Evolutionary conservation across 1,284 basidiomycete genomes (phyloP).

Genomic region (Pseudozyma thailandica): DNA sequence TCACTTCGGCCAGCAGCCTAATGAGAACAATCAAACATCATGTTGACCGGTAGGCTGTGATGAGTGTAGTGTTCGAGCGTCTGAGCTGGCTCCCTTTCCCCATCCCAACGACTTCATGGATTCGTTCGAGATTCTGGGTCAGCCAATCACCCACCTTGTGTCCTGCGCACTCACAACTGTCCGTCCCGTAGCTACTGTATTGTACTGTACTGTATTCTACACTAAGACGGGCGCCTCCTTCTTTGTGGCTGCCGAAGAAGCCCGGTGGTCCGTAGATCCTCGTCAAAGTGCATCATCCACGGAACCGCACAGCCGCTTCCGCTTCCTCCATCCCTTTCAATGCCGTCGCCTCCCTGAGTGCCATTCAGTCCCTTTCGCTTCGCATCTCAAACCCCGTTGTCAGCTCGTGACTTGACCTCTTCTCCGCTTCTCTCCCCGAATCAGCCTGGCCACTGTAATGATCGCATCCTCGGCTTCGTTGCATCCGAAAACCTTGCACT

Average conservation of each 20-base stretch:
- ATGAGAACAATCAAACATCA: too few relatives aligned
- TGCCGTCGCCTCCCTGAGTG: too few relatives aligned
- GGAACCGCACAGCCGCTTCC: conserved; percentile 28
- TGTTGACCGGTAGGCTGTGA: too few relatives aligned
- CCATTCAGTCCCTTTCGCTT: too few relatives aligned
- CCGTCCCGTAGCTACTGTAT: not conserved
- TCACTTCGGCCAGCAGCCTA: conserved; percentile 2
- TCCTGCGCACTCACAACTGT: not conserved
- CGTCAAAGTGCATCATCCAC: conserved; percentile 1
- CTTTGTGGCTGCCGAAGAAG: conserved; percentile 15
- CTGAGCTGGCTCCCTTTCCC: too few relatives aligned
- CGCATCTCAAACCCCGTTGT: not conserved
- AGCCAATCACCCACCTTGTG: too few relatives aligned
- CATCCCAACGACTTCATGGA: too few relatives aligned
- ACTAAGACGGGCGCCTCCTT: not conserved
- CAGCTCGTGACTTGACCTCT: not conserved
- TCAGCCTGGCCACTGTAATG: not conserved
- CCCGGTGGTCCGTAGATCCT: conserved; percentile 19
- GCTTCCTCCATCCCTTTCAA: not conserved
- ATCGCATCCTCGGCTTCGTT: not conserved
- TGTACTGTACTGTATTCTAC: not conserved
- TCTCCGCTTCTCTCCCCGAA: not conserved
- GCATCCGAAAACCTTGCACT: not conserved
- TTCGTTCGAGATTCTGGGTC: too few relatives aligned
- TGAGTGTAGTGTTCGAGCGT: too few relatives aligned